phyloP scores from a whole-genome alignment of 768 basidiomycete genomes.

The Russula olivacea region DNA sequence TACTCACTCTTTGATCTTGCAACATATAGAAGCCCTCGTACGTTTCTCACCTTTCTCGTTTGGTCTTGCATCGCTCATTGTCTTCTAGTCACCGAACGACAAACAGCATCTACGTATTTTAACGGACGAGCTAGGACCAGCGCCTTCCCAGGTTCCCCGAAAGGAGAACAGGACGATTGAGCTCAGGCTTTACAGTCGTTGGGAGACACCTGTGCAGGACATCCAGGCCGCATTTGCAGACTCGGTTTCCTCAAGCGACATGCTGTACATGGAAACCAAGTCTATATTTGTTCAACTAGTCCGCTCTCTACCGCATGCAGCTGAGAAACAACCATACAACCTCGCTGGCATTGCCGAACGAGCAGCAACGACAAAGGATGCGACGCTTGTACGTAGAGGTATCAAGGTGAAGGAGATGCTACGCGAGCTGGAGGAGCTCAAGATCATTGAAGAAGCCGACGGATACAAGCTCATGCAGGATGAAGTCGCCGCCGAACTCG shows the following conservation, averaged over 20 bases:
- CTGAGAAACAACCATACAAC: conserved; percentile 85
- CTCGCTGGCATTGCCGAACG: conserved; percentile 85
- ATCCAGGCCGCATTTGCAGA: conserved; percentile 96
- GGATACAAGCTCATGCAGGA: conserved; percentile 95
- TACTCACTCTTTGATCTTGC: conserved; percentile 90
- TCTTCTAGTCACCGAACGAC: conserved; percentile 83
- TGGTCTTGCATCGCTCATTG: background rate
- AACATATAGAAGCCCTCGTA: conserved; percentile 93
- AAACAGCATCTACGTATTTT: conserved; percentile 96
- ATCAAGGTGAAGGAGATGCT: conserved; percentile 99
- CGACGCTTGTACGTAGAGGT: conserved; percentile 88
- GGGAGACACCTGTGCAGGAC: conserved; percentile 99
- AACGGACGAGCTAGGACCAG: conserved; percentile 90
- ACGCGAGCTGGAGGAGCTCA: conserved; percentile 86
- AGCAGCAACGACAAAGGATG: conserved; percentile 96
- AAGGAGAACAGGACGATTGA: conserved; percentile 97
- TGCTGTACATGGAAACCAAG: conserved; percentile 99
- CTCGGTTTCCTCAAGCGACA: conserved; percentile 93
- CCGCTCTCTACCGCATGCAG: conserved; percentile 82
- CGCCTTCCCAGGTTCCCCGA: conserved; percentile 92
- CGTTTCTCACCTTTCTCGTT: conserved; percentile 35
- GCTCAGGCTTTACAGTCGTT: conserved; percentile 88
- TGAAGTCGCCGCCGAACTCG: conserved; percentile 91
- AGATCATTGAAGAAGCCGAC: conserved; percentile 76
- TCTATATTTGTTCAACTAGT: conserved; percentile 98